Evolutionary conservation across 2,329 filamentous ascomycete genomes (phyloP), one percentile per base, ranked within the genome.

Genomic region (Pezicula neosporulosa): DNA sequence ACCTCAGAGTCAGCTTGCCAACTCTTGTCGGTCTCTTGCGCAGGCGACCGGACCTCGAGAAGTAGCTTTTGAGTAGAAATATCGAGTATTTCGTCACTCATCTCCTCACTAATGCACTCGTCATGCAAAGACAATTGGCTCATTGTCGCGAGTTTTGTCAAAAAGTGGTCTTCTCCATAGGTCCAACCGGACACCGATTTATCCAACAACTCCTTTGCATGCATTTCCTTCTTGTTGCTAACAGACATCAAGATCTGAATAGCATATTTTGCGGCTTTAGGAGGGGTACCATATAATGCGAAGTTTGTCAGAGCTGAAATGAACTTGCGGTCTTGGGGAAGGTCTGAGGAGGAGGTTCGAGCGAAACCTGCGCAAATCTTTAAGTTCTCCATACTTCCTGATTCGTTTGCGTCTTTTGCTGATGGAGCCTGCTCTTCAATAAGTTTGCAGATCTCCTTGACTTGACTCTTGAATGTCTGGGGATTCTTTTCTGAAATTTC

Each of bases 311-410:
- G 79, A 1, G 90, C 86, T 63, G 94, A 85, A 30, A 84, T 77
- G 61, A 97, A 93, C 58, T 88, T 89, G 50, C 86, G 83, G 55
- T 96, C 89, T 53, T 83, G 81, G 1, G 89, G 89, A 48, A 99
- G 82, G 54, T 97, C 92, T 10, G 85, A 78, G 0, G 93, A 58
- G 86, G 95, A 93, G 61, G 87, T 91, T 63, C 86, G 87, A 1
- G 92, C 89, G 67, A 96, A 99, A 2, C 89, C 90, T 9, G 93
- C 89, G 66, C 94, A 97, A 3, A 95, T 93, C 67, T 96, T 97
- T 52, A 99, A 77, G 2, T 93, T 93, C 63, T 97, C 90, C 12
- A 94, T 89, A n/a, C 89, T 86, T 3, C 82, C 78, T 1, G 82
- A 69, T 48, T 93, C 87, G 55, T 92, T 92, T 2, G 78, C 66